Conservation (phyloP, 2,329 filamentous ascomycete genomes). For the Alternaria longipes region DNA sequence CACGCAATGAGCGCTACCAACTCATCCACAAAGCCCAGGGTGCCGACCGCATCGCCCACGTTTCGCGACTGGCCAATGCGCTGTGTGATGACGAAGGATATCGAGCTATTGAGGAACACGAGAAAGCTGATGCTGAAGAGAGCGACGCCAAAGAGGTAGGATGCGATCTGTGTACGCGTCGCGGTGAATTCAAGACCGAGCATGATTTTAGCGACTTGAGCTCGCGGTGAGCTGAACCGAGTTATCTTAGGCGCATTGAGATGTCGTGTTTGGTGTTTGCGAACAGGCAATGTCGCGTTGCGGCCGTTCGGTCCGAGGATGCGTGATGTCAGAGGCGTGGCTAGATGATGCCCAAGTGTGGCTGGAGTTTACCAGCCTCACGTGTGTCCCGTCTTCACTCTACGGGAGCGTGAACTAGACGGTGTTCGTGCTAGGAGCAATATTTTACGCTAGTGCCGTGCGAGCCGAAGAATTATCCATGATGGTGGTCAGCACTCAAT, state of each 20-base stretch:
- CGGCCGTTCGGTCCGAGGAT: slow-evolving; percentile 12
- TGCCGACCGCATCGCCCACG: slow-evolving; percentile 84
- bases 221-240: slow-evolving; percentile 34
- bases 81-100: slow-evolving; percentile 87
- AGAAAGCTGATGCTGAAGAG: slow-evolving; percentile 90
- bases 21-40: slow-evolving; percentile 85
- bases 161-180: slow-evolving; percentile 65
- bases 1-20: slow-evolving; percentile 82
- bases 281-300: slow-evolving; percentile 15
- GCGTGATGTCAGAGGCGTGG: slow-evolving; percentile 18
- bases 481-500: neutral
- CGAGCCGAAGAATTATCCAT: neutral
- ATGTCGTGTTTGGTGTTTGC: slow-evolving; percentile 9
- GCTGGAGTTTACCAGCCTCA: slow-evolving; percentile 6
- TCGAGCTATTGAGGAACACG: slow-evolving; percentile 85
- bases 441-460: neutral
- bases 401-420: neutral
- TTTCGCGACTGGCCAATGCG: slow-evolving; percentile 76
- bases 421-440: neutral
- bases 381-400: slow-evolving; percentile 2
- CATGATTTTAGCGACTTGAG: slow-evolving; percentile 35
- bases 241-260: slow-evolving; percentile 25
- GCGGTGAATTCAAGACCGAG: slow-evolving; percentile 62
- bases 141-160: slow-evolving; percentile 82
- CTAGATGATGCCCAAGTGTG: slow-evolving; percentile 7